These are phyloP conservation scores for Phytophthora boehmeriae DNA, from an alignment of 352 stramenopile species.

Conservation along the genomic window DNA sequence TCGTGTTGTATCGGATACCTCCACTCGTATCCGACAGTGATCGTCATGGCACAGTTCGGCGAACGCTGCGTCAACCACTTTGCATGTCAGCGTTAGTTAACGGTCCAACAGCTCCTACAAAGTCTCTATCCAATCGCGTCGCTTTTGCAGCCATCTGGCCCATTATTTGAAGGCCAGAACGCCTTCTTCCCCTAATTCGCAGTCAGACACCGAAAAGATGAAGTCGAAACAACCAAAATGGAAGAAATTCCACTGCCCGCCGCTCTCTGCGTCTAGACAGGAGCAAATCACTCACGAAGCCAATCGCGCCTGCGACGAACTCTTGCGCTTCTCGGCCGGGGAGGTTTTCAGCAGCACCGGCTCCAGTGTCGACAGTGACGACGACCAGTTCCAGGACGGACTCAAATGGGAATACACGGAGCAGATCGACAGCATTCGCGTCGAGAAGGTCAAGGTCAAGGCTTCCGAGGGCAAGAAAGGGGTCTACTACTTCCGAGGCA, in stretches of 20 bases:
- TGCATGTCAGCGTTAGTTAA: too few species aligned
- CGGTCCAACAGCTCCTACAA: too few species aligned
- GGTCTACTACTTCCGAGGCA: constrained; percentile 75
- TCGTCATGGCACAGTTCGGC: too few species aligned
- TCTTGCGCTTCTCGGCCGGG: constrained; percentile 72
- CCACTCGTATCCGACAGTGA: too few species aligned
- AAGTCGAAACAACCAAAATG: constrained; percentile 66
- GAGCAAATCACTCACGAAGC: constrained; percentile 77
- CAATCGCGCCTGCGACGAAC: constrained; percentile 77
- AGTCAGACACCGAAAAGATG: constrained; percentile 9
- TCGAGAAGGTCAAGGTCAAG: constrained; percentile 82
- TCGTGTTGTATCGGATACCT: too few species aligned
- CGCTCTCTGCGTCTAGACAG: constrained; percentile 58
- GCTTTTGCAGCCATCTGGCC: background rate
- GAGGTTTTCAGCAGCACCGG: constrained; percentile 51
- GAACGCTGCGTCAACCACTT: background rate
- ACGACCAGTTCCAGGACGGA: constrained; percentile 44
- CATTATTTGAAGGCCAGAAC: too few species aligned
- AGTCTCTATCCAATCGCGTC: background rate
- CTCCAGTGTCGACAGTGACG: constrained; percentile 30
- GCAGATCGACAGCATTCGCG: constrained; percentile 67
- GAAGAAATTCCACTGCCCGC: constrained; percentile 82
- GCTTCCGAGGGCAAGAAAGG: constrained; percentile 54
- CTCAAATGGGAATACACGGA: constrained; percentile 81
- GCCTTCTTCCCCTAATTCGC: background rate